A percentile compares a stretch with the other conserved stretches of the same genome.
These are phyloP conservation scores for Hamiltosporidium magnivora DNA, from an alignment of 371 early-diverging fungal genomes.

Conservation along the genomic window DNA sequence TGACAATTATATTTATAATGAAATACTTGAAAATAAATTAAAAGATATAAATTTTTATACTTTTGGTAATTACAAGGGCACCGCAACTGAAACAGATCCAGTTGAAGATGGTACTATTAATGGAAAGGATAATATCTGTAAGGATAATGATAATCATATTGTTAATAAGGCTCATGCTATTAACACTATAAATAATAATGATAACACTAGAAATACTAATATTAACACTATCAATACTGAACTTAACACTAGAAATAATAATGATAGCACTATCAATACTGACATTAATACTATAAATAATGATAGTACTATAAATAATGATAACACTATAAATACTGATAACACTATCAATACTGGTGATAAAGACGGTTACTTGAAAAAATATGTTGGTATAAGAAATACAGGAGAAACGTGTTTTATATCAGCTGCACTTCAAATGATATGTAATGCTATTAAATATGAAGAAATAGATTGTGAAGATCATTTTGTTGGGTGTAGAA, in stretches of 20 bases:
- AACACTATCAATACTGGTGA: too few relatives aligned
- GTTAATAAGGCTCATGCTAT: not conserved
- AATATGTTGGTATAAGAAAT: slow-evolving; percentile 43
- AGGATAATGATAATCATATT: not conserved
- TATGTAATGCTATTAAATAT: slow-evolving; percentile 23
- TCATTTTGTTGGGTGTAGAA: slow-evolving; percentile 33
- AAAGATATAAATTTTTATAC: too few relatives aligned
- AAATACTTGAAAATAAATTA: not conserved
- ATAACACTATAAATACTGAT: not conserved
- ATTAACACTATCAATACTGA: not conserved
- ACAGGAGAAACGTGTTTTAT: slow-evolving; percentile 53
- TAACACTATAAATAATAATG: not conserved
- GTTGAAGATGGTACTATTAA: too few relatives aligned
- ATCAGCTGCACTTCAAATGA: slow-evolving; percentile 41
- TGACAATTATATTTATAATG: slow-evolving; percentile 25
- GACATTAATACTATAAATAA: not conserved
- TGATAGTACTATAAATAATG: not conserved
- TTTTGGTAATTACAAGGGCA: too few relatives aligned
- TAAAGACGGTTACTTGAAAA: not conserved
- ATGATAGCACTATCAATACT: not conserved
- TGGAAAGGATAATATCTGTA: too few relatives aligned
- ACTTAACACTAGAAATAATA: not conserved
- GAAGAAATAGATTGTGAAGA: slow-evolving; percentile 13
- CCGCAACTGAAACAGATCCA: too few relatives aligned
- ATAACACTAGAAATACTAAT: not conserved